Percentiles rank a stretch among this genome's conserved stretches.
Evolutionary conservation across 73 alveolate genomes (phyloP).

Genomic region (Paramecium tetraurelia): DNA sequence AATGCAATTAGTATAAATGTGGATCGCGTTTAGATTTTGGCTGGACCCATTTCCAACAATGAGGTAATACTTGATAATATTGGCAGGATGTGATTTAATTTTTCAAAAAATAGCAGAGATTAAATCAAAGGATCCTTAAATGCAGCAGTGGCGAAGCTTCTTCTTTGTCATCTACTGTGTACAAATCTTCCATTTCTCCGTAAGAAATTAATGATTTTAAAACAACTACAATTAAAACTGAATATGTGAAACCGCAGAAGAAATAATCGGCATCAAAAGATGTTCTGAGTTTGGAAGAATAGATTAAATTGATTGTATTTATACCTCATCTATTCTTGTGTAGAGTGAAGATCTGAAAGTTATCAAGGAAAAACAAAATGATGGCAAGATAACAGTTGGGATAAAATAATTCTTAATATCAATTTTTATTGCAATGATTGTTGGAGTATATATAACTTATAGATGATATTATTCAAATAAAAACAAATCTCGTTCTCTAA

Average conservation of each 20-base stretch:
- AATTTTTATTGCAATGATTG: not conserved
- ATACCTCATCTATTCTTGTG: not conserved
- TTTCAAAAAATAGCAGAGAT: not conserved
- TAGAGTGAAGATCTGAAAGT: not conserved
- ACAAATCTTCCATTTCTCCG: not conserved
- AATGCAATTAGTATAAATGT: not conserved
- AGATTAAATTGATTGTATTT: not conserved
- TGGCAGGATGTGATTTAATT: not conserved
- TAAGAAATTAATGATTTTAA: not conserved
- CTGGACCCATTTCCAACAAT: not conserved
- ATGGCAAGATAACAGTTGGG: not conserved
- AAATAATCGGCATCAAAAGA: not conserved
- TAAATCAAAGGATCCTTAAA: not conserved
- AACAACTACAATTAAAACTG: slow-evolving; percentile 11
- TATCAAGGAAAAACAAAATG: not conserved
- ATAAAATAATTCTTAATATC: not conserved
- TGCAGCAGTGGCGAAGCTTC: not conserved
- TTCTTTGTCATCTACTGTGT: not conserved
- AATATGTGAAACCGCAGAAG: not conserved
- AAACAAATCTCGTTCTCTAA: not conserved
- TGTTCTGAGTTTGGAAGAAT: not conserved
- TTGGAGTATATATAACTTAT: slow-evolving; percentile 22
- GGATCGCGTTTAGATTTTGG: not conserved
- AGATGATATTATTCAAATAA: not conserved
- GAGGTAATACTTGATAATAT: not conserved